These are phyloP conservation scores for Persicaria maculosa DNA, from an alignment of 148 eudicot genomes.

Conservation along the genomic window DNA sequence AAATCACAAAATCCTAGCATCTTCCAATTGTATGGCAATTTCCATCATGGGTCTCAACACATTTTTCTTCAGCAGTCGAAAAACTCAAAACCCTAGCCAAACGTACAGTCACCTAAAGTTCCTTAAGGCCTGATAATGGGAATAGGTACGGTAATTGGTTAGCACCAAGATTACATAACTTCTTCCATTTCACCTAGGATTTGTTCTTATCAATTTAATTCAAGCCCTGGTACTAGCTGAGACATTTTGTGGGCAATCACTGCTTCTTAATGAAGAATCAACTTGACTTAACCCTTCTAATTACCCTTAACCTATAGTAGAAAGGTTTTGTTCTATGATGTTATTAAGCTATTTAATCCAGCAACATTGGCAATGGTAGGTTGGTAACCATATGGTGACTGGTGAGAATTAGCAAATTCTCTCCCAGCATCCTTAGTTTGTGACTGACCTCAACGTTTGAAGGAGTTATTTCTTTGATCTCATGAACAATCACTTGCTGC, in stretches of 20 bases:
- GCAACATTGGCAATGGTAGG: neutral
- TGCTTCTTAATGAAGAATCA: neutral
- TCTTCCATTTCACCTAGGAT: neutral
- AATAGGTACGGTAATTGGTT: neutral
- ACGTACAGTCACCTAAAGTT: neutral
- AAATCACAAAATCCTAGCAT: neutral
- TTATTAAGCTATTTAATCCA: neutral
- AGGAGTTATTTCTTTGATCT: constrained; percentile 25
- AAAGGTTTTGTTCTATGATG: neutral
- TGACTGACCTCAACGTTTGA: constrained; percentile 35
- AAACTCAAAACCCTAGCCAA: neutral
- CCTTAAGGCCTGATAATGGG: neutral
- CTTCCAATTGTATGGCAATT: too few species aligned
- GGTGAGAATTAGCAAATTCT: neutral
- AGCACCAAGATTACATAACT: neutral
- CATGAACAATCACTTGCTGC: constrained; percentile 33
- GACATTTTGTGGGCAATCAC: neutral
- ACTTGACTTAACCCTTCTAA: neutral
- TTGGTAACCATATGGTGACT: neutral
- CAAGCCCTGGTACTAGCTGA: neutral
- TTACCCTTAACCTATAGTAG: neutral
- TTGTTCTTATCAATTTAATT: neutral
- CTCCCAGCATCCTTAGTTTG: neutral
- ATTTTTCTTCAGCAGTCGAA: neutral
- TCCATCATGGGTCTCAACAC: neutral